Conservation (phyloP, 495 filamentous ascomycete species). For the Podospora didyma region DNA sequence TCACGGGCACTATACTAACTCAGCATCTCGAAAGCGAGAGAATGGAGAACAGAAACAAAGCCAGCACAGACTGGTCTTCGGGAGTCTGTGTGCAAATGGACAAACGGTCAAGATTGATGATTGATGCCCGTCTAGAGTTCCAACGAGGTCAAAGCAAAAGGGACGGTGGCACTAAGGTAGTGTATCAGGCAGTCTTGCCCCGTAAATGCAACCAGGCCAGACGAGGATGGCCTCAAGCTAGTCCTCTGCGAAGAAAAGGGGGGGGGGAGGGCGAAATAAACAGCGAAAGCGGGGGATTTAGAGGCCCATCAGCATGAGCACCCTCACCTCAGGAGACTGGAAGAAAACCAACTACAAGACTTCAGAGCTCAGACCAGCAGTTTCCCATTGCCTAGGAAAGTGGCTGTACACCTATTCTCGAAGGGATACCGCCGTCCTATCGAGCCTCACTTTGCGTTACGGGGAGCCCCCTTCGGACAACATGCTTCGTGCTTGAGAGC, state of each 20-base stretch:
- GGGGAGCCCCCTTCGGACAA: no score
- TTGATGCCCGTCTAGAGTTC: neutral
- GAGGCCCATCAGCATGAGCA: no score
- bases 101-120: neutral
- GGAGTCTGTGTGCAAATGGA: neutral
- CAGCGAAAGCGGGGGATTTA: neutral
- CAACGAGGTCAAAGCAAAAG: neutral
- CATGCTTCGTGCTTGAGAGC: no score
- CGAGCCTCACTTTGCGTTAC: neutral
- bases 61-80: no score
- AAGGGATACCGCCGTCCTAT: neutral
- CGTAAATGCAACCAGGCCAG: neutral
- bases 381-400: neutral
- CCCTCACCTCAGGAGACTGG: neutral
- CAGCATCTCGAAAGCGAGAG: no score
- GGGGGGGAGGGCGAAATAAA: neutral
- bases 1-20: no score
- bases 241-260: neutral
- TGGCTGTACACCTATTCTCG: neutral
- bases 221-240: neutral
- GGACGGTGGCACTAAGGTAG: neutral
- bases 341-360: neutral
- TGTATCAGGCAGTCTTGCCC: neutral
- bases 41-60: no score
- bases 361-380: neutral